A percentile compares a stretch with the other conserved stretches of the same genome.
Evolutionary conservation across 352 stramenopile genomes (phyloP).

Genomic region (Pythium graminicola): DNA sequence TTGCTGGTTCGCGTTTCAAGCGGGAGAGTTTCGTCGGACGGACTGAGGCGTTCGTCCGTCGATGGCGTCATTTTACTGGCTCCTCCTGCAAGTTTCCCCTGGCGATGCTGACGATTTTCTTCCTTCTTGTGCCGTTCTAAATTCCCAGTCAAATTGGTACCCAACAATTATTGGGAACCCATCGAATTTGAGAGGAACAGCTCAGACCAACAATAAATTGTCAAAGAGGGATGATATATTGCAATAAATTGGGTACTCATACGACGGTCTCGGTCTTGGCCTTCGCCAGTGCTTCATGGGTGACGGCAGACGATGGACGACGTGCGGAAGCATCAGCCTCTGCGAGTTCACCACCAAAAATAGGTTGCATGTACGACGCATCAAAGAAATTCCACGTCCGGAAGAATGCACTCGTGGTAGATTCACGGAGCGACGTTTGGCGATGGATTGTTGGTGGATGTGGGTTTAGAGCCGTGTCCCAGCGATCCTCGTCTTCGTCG

Average conservation of each 20-base stretch:
- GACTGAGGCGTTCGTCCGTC: too few relatives aligned
- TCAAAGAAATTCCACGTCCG: constrained; percentile 77
- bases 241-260: constrained; percentile 16
- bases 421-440: constrained; percentile 32
- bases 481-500: constrained; percentile 39
- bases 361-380: constrained; percentile 68
- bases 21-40: neutral
- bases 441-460: constrained; percentile 28
- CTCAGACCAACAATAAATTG: constrained; percentile 11
- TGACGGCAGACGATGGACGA: constrained; percentile 13
- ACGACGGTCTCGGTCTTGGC: constrained; percentile 38
- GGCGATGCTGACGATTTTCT: too few relatives aligned
- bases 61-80: constrained; percentile 9
- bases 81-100: too few relatives aligned
- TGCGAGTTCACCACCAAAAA: constrained; percentile 54
- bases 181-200: constrained; percentile 16
- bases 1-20: neutral
- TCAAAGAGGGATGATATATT: neutral
- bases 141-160: constrained; percentile 19
- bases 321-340: constrained; percentile 8
- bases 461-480: constrained; percentile 1
- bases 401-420: constrained; percentile 56
- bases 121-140: constrained; percentile 21
- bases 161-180: constrained; percentile 16
- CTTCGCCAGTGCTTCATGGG: constrained; percentile 32